These are phyloP conservation scores for Sclerotinia spermophila DNA, from an alignment of 2,329 filamentous ascomycete species.

Conservation along the genomic window DNA sequence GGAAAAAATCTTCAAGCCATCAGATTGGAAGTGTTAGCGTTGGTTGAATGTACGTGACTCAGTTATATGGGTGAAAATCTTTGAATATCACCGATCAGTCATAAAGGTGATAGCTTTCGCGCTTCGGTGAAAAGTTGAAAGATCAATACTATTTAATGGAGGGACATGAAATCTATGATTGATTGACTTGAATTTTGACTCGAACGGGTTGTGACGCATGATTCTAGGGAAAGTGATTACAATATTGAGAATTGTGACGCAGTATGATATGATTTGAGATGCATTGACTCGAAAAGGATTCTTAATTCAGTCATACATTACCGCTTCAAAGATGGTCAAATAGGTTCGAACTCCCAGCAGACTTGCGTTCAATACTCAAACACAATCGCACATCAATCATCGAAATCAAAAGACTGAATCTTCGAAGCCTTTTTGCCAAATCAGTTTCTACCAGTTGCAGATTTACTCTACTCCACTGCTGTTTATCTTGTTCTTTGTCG, in stretches of 20 bases:
- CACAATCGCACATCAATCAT: background rate
- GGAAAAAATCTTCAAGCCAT: too few species aligned
- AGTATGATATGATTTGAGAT: background rate
- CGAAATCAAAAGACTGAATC: background rate
- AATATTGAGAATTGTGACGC: background rate
- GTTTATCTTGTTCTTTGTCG: too few species aligned
- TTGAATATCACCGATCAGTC: too few species aligned
- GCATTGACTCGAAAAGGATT: background rate
- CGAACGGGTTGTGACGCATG: background rate
- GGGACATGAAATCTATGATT: background rate
- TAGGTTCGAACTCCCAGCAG: background rate
- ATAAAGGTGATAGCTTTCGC: too few species aligned
- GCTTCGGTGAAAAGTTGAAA: too few species aligned
- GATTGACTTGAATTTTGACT: background rate
- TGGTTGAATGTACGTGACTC: too few species aligned
- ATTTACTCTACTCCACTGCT: too few species aligned
- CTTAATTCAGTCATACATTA: background rate
- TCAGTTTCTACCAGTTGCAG: fast-evolving
- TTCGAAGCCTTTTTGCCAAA: background rate
- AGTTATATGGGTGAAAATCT: too few species aligned
- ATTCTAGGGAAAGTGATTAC: background rate
- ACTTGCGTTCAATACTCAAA: background rate
- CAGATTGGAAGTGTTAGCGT: too few species aligned
- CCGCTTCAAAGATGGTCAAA: background rate
- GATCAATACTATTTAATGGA: too few species aligned